Percentiles rank a stretch among this genome's conserved stretches.
Evolutionary conservation across 2,329 filamentous ascomycete genomes (phyloP).

Genomic region (Pseudocercospora cruenta): DNA sequence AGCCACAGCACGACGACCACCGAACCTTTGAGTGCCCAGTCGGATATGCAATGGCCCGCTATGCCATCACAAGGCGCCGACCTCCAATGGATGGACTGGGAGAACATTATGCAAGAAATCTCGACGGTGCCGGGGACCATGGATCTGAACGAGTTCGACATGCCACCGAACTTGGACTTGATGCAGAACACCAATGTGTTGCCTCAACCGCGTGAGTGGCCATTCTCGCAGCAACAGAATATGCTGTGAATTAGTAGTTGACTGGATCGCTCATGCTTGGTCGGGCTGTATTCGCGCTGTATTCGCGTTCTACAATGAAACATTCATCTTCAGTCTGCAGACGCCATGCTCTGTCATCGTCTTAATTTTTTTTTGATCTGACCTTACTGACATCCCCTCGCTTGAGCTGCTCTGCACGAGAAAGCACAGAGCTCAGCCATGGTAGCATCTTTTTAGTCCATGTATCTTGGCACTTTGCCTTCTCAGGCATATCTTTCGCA

Average conservation of each 20-base stretch:
- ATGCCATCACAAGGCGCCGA: conserved; percentile 13
- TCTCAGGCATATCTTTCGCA: not conserved
- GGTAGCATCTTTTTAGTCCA: not conserved
- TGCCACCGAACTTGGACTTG: not conserved
- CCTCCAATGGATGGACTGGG: conserved; percentile 31
- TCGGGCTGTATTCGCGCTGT: not conserved
- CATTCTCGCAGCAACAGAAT: conserved; percentile 6
- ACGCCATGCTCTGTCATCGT: not conserved
- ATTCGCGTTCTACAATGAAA: not conserved
- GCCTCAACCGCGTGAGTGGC: not conserved
- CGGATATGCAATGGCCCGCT: conserved; percentile 1
- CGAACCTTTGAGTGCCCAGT: not conserved
- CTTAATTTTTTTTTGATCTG: not conserved
- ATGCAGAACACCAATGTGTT: not conserved
- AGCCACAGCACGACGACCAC: not conserved
- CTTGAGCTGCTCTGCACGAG: not conserved
- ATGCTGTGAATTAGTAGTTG: not conserved
- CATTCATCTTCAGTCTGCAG: not conserved
- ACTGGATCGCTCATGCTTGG: not conserved
- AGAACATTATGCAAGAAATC: conserved; percentile 32
- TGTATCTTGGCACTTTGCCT: not conserved
- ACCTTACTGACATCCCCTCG: not conserved
- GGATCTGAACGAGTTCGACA: not conserved
- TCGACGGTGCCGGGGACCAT: conserved; percentile 11
- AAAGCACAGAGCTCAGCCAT: not conserved